Percentiles rank a stretch among this genome's conserved stretches.
Conservation (phyloP, 345 rosid species). For the Salix brachista region DNA sequence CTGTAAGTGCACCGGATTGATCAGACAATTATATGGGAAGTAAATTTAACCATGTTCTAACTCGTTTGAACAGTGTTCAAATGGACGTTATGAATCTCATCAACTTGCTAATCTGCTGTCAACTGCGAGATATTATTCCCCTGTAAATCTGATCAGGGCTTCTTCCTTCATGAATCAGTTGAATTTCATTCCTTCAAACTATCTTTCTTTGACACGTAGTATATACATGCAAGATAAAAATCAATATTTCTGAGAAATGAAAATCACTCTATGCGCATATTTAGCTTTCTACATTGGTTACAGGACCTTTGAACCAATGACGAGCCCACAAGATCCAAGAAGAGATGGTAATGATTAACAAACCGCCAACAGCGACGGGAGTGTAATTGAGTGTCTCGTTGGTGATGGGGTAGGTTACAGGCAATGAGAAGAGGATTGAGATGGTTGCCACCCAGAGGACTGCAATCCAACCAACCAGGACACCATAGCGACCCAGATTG, state of each 20-base stretch:
- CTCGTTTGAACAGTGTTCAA: background rate
- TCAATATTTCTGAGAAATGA: background rate
- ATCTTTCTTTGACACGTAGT: background rate
- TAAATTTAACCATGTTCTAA: background rate
- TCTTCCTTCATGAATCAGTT: background rate
- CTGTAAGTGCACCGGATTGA: background rate
- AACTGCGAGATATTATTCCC: background rate
- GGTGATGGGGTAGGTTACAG: constrained; percentile 81
- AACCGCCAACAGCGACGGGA: constrained; percentile 79
- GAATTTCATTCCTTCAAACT: background rate
- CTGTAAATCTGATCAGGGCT: background rate
- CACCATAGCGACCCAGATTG: constrained; percentile 64
- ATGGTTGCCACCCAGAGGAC: constrained; percentile 89
- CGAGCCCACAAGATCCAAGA: constrained; percentile 72
- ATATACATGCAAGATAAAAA: background rate
- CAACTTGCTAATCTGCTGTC: background rate
- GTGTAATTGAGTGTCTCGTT: constrained; percentile 84
- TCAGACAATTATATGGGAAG: background rate
- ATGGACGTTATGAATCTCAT: background rate
- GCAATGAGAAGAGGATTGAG: constrained; percentile 85
- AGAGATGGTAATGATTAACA: constrained; percentile 46
- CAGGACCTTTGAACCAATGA: constrained; percentile 84
- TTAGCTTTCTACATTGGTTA: constrained; percentile 53
- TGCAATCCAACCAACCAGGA: constrained; percentile 74
- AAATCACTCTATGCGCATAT: background rate